phyloP scores from a whole-genome alignment of 192 early-diverging fungal genomes.

The Umbelopsis sp. region DNA sequence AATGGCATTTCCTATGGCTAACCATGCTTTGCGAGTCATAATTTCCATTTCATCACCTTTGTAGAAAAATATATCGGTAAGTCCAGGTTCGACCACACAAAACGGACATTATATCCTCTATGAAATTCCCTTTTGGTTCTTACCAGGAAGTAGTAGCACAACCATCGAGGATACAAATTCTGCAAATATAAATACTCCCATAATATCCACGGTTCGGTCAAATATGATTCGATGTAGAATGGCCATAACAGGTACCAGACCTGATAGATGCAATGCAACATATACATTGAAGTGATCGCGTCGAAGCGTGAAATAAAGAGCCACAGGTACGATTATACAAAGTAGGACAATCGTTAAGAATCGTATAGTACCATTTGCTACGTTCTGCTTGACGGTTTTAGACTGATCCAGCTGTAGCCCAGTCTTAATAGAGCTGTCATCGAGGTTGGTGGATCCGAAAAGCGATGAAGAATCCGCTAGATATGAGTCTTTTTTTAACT shows the following conservation, averaged over 20 bases:
- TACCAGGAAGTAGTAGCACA: slow-evolving; percentile 3
- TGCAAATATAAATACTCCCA: neutral
- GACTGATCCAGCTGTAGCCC: neutral
- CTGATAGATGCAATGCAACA: neutral
- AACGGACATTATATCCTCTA: too few species aligned
- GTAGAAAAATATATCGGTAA: neutral
- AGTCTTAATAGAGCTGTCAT: neutral
- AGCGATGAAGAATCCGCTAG: neutral
- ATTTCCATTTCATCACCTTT: neutral
- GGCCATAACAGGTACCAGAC: neutral
- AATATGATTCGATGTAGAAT: neutral
- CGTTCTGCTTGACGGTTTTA: neutral
- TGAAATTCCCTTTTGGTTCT: neutral
- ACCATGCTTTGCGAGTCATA: neutral
- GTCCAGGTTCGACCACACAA: too few species aligned
- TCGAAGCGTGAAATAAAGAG: neutral
- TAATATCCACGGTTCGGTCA: neutral
- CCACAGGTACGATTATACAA: neutral
- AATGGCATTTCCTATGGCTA: neutral
- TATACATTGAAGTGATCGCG: neutral
- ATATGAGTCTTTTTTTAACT: neutral
- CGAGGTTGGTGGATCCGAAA: neutral
- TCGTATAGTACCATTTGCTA: neutral
- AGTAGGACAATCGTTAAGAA: neutral
- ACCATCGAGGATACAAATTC: slow-evolving; percentile 9